Conservation (phyloP, 495 filamentous ascomycete genomes). For the Saxophila tyrrhenica region DNA sequence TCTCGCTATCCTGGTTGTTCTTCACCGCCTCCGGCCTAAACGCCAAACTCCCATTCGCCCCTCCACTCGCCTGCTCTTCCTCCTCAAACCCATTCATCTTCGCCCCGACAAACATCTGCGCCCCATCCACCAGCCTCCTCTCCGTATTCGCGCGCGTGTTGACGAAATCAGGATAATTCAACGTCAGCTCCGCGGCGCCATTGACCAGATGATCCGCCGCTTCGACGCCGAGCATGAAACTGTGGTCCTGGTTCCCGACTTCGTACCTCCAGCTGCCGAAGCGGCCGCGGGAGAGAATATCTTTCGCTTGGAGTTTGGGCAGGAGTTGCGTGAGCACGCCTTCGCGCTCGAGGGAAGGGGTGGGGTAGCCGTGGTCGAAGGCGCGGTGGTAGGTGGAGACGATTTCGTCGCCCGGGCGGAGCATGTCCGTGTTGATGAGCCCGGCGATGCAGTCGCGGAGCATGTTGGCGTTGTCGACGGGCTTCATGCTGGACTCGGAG, state of each 20-base stretch:
- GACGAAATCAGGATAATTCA: conserved; percentile 99
- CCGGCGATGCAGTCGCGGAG: conserved; percentile 87
- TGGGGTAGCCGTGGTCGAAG: conserved; percentile 99
- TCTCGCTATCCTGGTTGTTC: no score
- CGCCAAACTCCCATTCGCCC: neutral
- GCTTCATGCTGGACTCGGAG: conserved; percentile 92
- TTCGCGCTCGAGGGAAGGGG: conserved; percentile 87
- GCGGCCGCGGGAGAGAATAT: conserved; percentile 89
- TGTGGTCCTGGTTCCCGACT: conserved; percentile 90
- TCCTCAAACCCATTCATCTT: neutral
- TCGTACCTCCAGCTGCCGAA: conserved; percentile 99
- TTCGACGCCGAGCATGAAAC: conserved; percentile 97
- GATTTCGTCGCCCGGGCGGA: conserved; percentile 81
- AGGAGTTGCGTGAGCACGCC: conserved; percentile 86
- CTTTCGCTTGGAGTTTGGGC: conserved; percentile 78
- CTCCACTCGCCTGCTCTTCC: neutral
- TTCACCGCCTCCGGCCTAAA: neutral
- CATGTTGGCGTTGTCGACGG: conserved; percentile 70
- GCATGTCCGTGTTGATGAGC: conserved; percentile 93
- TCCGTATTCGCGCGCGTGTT: conserved; percentile 82
- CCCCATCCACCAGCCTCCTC: conserved; percentile 71
- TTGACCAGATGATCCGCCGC: conserved; percentile 92
- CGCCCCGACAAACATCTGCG: conserved; percentile 39
- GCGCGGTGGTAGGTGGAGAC: conserved; percentile 96
- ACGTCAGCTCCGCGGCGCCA: conserved; percentile 86